phyloP scores from a whole-genome alignment of 2,329 filamentous ascomycete species.

The Mycosphaerella arachidis region DNA sequence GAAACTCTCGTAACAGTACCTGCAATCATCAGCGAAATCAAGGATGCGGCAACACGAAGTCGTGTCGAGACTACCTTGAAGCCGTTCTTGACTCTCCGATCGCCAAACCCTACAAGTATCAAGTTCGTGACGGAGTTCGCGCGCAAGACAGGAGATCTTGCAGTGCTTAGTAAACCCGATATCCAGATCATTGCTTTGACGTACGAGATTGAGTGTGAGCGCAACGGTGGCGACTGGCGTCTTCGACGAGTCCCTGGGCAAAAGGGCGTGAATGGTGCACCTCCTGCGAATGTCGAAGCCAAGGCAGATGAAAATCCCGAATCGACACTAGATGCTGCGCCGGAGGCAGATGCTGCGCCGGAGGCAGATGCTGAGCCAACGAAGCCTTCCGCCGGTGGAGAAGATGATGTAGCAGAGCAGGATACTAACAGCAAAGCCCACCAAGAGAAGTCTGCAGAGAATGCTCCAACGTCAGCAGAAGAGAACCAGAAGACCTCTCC shows the following conservation, averaged over 20 bases:
- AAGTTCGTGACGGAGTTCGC: conserved; percentile 80
- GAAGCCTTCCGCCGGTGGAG: conserved; percentile 3
- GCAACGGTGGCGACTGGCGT: conserved; percentile 84
- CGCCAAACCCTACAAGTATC: conserved; percentile 70
- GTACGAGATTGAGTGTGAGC: conserved; percentile 91
- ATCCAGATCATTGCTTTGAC: conserved; percentile 82
- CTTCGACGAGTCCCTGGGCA: conserved; percentile 74
- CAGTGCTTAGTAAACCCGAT: conserved; percentile 84
- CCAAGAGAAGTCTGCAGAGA: background rate
- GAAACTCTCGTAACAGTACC: conserved; percentile 78
- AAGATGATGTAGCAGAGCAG: background rate
- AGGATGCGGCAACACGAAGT: conserved; percentile 73
- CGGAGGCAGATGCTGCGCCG: background rate
- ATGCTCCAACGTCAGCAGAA: background rate
- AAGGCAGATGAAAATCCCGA: conserved; percentile 2
- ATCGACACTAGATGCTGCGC: background rate
- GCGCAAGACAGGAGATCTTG: conserved; percentile 79
- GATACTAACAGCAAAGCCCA: background rate
- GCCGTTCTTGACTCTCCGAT: conserved; percentile 76
- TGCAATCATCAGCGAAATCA: conserved; percentile 79
- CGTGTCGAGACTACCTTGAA: conserved; percentile 79
- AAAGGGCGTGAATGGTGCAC: conserved; percentile 68
- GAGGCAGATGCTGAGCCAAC: background rate
- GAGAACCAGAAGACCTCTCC: background rate
- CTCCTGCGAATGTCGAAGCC: conserved; percentile 44